A percentile compares a stretch with the other conserved stretches of the same genome.
These are phyloP conservation scores for Euphorbia corollata DNA, from an alignment of 441 rosid species.

Conservation along the genomic window DNA sequence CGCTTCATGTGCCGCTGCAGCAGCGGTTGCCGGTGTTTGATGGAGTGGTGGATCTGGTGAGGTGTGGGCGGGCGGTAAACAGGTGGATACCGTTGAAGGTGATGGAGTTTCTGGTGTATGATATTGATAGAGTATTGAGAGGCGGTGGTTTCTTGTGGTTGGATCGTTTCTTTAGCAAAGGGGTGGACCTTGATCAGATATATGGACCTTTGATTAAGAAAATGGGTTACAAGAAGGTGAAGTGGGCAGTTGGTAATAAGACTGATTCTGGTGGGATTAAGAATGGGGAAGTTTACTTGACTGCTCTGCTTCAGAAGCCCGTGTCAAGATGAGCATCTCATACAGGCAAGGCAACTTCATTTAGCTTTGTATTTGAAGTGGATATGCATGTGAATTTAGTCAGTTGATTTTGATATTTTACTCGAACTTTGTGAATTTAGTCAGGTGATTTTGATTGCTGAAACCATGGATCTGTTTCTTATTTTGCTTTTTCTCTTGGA, in stretches of 20 bases:
- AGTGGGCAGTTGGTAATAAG: slow-evolving; percentile 82
- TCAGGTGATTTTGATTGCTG: not conserved
- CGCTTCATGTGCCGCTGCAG: slow-evolving; percentile 86
- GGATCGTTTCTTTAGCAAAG: slow-evolving; percentile 78
- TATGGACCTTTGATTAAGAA: slow-evolving; percentile 76
- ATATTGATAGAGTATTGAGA: slow-evolving; percentile 73
- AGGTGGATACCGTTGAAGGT: slow-evolving; percentile 77
- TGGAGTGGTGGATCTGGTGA: slow-evolving; percentile 80
- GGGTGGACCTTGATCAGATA: slow-evolving; percentile 56
- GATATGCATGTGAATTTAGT: slow-evolving; percentile 7
- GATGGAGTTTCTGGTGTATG: slow-evolving; percentile 75
- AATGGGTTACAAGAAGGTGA: slow-evolving; percentile 90
- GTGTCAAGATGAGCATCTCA: slow-evolving; percentile 41
- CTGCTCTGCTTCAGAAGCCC: slow-evolving; percentile 84
- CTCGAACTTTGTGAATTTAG: not conserved
- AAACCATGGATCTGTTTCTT: not conserved
- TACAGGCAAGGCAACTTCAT: no score
- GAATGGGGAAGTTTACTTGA: slow-evolving; percentile 77
- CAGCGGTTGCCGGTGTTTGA: slow-evolving; percentile 86
- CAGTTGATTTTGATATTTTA: slow-evolving; percentile 7
- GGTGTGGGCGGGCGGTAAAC: slow-evolving; percentile 88
- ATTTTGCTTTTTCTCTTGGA: not conserved
- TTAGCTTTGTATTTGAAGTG: not conserved
- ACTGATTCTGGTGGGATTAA: slow-evolving; percentile 57
- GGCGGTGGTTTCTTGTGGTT: slow-evolving; percentile 85